A percentile compares a stretch with the other conserved stretches of the same genome.
Conservation (phyloP, 331 rosid genomes). For the Telfairia occidentalis region DNA sequence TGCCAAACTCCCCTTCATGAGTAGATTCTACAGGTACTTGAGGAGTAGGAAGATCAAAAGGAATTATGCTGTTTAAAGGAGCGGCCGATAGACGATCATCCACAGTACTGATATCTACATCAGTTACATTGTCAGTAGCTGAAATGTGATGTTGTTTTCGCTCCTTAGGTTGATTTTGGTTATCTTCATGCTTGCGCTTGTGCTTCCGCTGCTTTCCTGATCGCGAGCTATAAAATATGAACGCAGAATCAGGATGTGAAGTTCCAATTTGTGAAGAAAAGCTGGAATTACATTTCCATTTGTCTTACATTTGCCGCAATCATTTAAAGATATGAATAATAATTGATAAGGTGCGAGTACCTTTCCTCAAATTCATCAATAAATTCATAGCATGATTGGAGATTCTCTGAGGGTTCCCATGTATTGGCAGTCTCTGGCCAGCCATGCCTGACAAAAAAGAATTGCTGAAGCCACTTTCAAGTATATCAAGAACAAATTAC, state of each 20-base stretch:
- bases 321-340: not conserved
- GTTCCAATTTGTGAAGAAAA: not conserved
- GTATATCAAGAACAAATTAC: not conserved
- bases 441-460: slow-evolving; percentile 45
- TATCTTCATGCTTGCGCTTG: slow-evolving; percentile 40
- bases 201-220: slow-evolving; percentile 52
- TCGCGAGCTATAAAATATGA: slow-evolving; percentile 32
- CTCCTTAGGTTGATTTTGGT: slow-evolving; percentile 42
- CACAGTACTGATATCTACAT: slow-evolving; percentile 21
- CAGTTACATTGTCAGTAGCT: slow-evolving; percentile 35
- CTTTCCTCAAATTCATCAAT: slow-evolving; percentile 71
- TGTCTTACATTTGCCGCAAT: not conserved
- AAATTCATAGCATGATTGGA: slow-evolving; percentile 64
- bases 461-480: not conserved
- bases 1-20: slow-evolving; percentile 25
- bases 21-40: slow-evolving; percentile 33
- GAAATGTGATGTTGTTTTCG: slow-evolving; percentile 43
- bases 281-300: not conserved
- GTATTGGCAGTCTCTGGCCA: slow-evolving; percentile 93
- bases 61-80: slow-evolving; percentile 19
- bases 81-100: slow-evolving; percentile 29
- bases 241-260: not conserved
- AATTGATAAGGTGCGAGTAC: slow-evolving; percentile 19
- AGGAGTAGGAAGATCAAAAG: slow-evolving; percentile 23
- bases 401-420: slow-evolving; percentile 89